Evolutionary conservation across 2,329 filamentous ascomycete species (phyloP), one percentile per base, ranked within the genome.

Genomic region (Epichloe sylvatica): DNA sequence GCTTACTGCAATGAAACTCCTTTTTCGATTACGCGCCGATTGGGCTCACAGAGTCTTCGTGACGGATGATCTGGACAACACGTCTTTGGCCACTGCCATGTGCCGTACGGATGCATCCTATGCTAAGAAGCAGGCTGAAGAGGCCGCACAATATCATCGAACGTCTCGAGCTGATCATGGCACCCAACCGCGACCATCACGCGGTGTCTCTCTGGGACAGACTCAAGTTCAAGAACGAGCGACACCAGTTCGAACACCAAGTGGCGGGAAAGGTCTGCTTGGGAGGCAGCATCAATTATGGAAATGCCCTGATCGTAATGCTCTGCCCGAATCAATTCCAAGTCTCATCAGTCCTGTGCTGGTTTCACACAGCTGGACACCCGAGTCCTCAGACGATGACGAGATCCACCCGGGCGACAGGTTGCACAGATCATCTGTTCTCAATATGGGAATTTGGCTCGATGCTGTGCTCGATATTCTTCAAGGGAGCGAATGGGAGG

Each of bases 1-100:
- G 6, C 69, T 92, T 25, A 82, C 81, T 12, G 81, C 83, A 2
- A 78, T 90, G 72, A 88, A 86, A 59, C 67, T 91, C 41, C 70
- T 96, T 2, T 91, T 94, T 62, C 80, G 90, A 41, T 70, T 96
- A 33, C 79, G 90, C 51, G 87, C 88, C 21, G 88, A 95, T 64
- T 87, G 84, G 62, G 80, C 84, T 9, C 80, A 90, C 55, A 77
- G 82, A 42, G 76, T 96, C 4, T 87, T 84, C 51, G 70, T 95
- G 48, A 80, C 80, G 7, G 68, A 77, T 35, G 76, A 79, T 33
- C 79, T 83, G 2, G 87, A 94, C 61, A 84, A 81, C 30, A 79
- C 83, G 55, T 80, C 79, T 48, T 70, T 95, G 23, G 86, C 89
- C 30, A 75, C 80, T 15, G 75, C 83, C 6, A 69, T 95, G 9